phyloP scores from a whole-genome alignment of 148 eudicot species.

The Fallopia convolvulus region DNA sequence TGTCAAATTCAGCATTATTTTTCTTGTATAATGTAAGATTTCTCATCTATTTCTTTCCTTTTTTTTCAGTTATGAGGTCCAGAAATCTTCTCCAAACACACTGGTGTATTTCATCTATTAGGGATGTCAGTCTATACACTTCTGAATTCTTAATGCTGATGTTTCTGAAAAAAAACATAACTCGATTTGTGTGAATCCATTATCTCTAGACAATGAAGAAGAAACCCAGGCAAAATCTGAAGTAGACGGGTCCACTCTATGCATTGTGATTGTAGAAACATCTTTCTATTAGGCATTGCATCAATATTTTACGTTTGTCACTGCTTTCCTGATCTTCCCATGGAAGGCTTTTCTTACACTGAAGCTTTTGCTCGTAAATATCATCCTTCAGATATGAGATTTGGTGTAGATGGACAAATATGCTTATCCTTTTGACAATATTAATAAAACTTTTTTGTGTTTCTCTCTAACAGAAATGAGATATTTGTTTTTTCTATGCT shows the following conservation, averaged over 20 bases:
- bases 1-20: conserved; percentile 3
- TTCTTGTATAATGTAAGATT: not conserved
- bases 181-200: not conserved
- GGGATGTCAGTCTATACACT: conserved; percentile 28
- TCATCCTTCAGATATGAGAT: not conserved
- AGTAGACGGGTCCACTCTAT: not conserved
- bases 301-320: not conserved
- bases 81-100: conserved; percentile 34
- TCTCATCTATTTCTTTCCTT: not conserved
- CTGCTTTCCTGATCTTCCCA: not conserved
- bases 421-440: not conserved
- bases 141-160: not conserved
- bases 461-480: not conserved
- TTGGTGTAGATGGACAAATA: not conserved
- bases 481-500: not conserved
- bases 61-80: conserved; percentile 53
- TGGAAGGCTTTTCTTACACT: not conserved
- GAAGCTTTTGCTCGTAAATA: not conserved
- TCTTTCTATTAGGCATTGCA: not conserved
- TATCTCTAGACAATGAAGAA: conserved; percentile 42
- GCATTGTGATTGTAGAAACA: not conserved
- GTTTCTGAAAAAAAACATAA: not conserved
- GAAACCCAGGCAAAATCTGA: conserved; percentile 27
- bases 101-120: conserved; percentile 43
- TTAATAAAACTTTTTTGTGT: not conserved